phyloP scores from a whole-genome alignment of 306 rosid species.

The Parietaria judaica region DNA sequence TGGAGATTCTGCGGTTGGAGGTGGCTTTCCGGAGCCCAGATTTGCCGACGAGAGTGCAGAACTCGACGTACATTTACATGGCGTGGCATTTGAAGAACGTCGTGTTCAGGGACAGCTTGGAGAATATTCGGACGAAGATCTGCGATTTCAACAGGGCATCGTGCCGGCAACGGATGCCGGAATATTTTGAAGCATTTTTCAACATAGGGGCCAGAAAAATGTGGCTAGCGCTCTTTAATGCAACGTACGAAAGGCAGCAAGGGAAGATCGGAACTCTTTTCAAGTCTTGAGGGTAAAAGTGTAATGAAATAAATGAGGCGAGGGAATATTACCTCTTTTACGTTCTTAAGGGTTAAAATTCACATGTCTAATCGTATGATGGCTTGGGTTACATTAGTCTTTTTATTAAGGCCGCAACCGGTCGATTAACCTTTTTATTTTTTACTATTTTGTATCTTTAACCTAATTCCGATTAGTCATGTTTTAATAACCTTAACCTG shows the following conservation, averaged over 20 bases:
- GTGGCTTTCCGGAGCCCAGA: not conserved
- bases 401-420: too few relatives aligned
- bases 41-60: not conserved
- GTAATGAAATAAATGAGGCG: too few relatives aligned
- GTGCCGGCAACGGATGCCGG: not conserved
- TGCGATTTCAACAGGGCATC: not conserved
- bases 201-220: not conserved
- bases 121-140: not conserved
- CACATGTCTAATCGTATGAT: too few relatives aligned
- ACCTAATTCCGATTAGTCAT: too few relatives aligned
- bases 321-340: too few relatives aligned
- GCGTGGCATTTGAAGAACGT: not conserved
- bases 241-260: not conserved
- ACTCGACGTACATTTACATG: not conserved
- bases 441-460: too few relatives aligned
- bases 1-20: slow-evolving; percentile 6
- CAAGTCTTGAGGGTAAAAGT: too few relatives aligned
- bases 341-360: too few relatives aligned
- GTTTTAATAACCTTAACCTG: too few relatives aligned
- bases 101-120: not conserved
- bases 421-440: too few relatives aligned
- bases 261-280: too few relatives aligned
- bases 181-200: not conserved
- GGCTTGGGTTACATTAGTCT: too few relatives aligned
- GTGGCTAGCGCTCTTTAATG: not conserved